These are phyloP conservation scores for Candida nonsorbophila DNA, from an alignment of 805 yeast genomes.

Conservation along the genomic window DNA sequence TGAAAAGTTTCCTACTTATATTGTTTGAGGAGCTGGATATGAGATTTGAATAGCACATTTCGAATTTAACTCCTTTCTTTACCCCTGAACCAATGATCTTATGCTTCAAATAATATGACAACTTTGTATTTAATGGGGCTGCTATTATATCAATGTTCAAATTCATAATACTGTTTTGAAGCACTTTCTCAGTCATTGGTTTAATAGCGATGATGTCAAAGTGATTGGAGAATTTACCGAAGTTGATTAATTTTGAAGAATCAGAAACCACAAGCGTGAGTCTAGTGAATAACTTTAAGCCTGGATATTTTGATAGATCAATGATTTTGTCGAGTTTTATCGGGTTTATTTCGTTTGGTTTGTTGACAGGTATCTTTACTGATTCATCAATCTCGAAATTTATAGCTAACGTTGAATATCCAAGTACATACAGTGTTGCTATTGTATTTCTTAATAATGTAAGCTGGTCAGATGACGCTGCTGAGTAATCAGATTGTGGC, in stretches of 20 bases:
- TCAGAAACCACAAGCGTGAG: constrained; percentile 75
- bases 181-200: constrained; percentile 75
- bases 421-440: constrained; percentile 50
- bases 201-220: constrained; percentile 81
- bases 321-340: constrained; percentile 32
- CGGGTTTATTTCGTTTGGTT: constrained; percentile 41
- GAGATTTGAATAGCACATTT: constrained; percentile 61
- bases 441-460: constrained; percentile 44
- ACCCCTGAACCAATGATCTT: constrained; percentile 80
- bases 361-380: constrained; percentile 47
- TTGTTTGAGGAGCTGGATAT: constrained; percentile 28
- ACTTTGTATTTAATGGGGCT: constrained; percentile 55
- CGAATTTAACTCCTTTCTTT: constrained; percentile 77
- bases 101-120: constrained; percentile 78
- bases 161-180: constrained; percentile 67
- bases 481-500: constrained; percentile 54
- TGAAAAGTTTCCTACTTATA: constrained; percentile 50
- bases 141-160: constrained; percentile 81
- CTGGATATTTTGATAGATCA: constrained; percentile 19
- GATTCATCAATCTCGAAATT: constrained; percentile 55
- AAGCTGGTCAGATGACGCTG: constrained; percentile 36
- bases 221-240: constrained; percentile 39
- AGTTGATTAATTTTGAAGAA: constrained; percentile 66
- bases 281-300: constrained; percentile 52
- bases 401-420: constrained; percentile 74